Base-by-base conservation (phyloP, 139 green algal genomes). In the Chlorella sp. region DNA sequence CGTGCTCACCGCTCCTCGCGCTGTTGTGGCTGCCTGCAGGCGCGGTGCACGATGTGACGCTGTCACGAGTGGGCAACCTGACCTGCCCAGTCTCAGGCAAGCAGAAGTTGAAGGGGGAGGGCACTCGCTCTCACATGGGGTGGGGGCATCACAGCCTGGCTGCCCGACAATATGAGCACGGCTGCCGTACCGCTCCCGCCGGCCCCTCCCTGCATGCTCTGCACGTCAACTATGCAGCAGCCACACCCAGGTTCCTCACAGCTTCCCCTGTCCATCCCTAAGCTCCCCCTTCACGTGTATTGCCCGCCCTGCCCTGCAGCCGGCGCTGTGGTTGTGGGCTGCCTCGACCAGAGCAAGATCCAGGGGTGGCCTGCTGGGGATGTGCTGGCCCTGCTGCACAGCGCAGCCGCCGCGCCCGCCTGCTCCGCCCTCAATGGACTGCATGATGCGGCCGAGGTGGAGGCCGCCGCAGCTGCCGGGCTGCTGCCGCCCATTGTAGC, bases 21-120 rank as follows among this genome's bases (percentile, higher is more conserved):
- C 75, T 30, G 75, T 0, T 53, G 30, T 61, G 39, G 37, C 77
- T 40, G 42, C 36, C 40, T 57, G 85, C 85, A 89, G 87, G 87
- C 7, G 61, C 82, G 39, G 78, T 90, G 64, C 37, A 80, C 40
- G 79, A 90, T 39, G 78, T 90, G 39, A 68, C 40, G 60, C 78
- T 90, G 30, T 90, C 87, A 3, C 87, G 87, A 16, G 36, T 53
- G 39, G 87, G 87, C 87, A 81, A 68, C 77, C 87, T 90, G 14
- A 90, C 87, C 57, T 90, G 87, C 87, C 87, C 87, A 7, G 87
- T 86, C 16, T 30, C 78, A 73, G 61, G 86, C 39, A 60, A 79
- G 83, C 37, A 24, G 9, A 57, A n/a, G n/a, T n/a, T n/a, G n/a
- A 9, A 57, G 48, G 9, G 48, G 48, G 48, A 57, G 48, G 48